A percentile compares a stretch with the other conserved stretches of the same genome.
phyloP scores from a whole-genome alignment of 2,329 filamentous ascomycete species.

The Nakataea oryzae region DNA sequence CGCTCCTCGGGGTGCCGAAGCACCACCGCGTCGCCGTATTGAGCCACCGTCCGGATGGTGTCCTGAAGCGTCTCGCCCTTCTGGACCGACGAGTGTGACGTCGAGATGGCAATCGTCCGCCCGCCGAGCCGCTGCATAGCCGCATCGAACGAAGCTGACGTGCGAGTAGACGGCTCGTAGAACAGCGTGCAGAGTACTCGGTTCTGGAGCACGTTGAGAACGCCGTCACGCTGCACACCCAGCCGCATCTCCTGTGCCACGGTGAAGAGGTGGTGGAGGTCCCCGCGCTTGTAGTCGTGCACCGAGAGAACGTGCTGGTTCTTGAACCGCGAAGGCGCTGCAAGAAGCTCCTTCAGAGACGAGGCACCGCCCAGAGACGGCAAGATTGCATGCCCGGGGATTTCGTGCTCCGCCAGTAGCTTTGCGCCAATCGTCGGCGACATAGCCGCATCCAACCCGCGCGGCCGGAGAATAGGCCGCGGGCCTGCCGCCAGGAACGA shows the following conservation, averaged over 20 bases:
- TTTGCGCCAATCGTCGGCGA: slow-evolving; percentile 25
- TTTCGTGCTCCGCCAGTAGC: neutral
- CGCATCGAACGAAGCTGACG: slow-evolving; percentile 90
- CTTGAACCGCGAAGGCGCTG: slow-evolving; percentile 73
- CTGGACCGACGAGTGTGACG: slow-evolving; percentile 75
- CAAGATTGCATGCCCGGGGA: neutral
- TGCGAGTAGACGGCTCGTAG: slow-evolving; percentile 94
- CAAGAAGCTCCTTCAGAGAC: slow-evolving; percentile 57
- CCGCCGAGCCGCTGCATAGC: slow-evolving; percentile 98
- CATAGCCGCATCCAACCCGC: slow-evolving; percentile 22
- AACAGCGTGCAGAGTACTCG: slow-evolving; percentile 87
- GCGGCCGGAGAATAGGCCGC: slow-evolving; percentile 22
- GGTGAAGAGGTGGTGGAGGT: slow-evolving; percentile 89
- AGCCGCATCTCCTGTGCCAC: slow-evolving; percentile 97
- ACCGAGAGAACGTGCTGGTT: slow-evolving; percentile 86
- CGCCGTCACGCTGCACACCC: slow-evolving; percentile 84
- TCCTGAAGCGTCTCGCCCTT: slow-evolving; percentile 94
- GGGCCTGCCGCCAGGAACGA: slow-evolving; percentile 19
- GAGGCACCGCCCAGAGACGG: neutral
- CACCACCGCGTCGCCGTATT: slow-evolving; percentile 93
- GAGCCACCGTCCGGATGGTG: slow-evolving; percentile 84
- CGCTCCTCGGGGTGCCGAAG: slow-evolving; percentile 81
- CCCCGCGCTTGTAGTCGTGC: slow-evolving; percentile 75
- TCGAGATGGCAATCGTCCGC: slow-evolving; percentile 70
- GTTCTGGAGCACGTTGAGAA: slow-evolving; percentile 77